These are phyloP conservation scores for Allomyces macrogynus DNA, from an alignment of 192 early-diverging fungal genomes.

Conservation along the genomic window DNA sequence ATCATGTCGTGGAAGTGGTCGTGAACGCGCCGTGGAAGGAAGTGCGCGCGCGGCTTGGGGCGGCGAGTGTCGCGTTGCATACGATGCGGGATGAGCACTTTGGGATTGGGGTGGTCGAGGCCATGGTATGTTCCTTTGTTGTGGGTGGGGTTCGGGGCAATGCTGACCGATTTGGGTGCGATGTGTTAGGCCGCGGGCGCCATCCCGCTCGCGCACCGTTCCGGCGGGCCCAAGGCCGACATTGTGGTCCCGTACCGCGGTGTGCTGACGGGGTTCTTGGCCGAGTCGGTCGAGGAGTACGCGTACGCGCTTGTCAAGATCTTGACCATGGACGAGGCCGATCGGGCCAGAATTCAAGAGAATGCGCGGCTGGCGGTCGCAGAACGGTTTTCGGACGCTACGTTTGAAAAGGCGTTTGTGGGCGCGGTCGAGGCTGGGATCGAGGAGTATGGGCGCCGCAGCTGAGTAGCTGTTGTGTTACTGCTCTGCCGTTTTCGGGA, in stretches of 20 bases:
- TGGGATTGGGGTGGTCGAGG: constrained; percentile 93
- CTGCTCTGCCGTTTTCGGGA: too few relatives aligned
- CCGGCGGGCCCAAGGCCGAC: constrained; percentile 69
- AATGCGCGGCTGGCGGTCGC: constrained; percentile 39
- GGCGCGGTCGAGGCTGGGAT: too few relatives aligned
- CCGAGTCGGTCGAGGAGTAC: constrained; percentile 38
- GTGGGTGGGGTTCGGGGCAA: background rate
- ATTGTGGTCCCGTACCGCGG: constrained; percentile 39
- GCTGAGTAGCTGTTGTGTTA: too few relatives aligned
- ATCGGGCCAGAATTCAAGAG: constrained; percentile 23
- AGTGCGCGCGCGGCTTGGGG: constrained; percentile 37
- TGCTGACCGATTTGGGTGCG: constrained; percentile 3
- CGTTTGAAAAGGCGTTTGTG: constrained; percentile 13
- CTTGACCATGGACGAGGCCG: constrained; percentile 17
- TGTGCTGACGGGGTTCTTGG: constrained; percentile 28
- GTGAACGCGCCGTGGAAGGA: constrained; percentile 59
- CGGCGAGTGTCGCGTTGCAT: constrained; percentile 62
- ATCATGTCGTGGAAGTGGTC: constrained; percentile 52
- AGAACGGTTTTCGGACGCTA: constrained; percentile 48
- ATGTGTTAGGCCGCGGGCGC: constrained; percentile 57
- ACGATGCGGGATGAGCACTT: constrained; percentile 99
- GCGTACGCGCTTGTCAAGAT: constrained; percentile 30
- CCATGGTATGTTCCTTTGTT: constrained; percentile 48
- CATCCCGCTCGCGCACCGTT: constrained; percentile 59
- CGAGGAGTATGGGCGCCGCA: too few relatives aligned